A percentile compares a stretch with the other conserved stretches of the same genome.
These are phyloP conservation scores for Oryza longistaminata DNA, from an alignment of 176 grass and related monocot genomes.

Conservation along the genomic window DNA sequence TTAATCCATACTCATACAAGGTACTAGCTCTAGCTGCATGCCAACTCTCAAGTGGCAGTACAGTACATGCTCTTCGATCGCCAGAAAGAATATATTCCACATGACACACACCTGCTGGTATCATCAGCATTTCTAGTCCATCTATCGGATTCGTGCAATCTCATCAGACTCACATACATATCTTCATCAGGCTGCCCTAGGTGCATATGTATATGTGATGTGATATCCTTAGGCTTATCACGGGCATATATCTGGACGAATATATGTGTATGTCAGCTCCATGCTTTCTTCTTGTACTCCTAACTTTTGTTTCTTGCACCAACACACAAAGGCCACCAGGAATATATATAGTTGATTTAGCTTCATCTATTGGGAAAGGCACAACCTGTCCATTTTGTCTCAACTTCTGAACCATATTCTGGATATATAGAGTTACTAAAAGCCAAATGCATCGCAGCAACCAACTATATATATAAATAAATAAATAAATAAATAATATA, in stretches of 20 bases:
- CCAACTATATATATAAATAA: background rate
- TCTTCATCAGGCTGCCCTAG: no score
- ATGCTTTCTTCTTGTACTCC: background rate
- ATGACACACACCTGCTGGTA: background rate
- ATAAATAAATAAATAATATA: background rate
- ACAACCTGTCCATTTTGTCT: background rate
- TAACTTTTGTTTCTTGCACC: background rate
- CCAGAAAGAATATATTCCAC: slow-evolving; percentile 12
- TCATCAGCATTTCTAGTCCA: background rate
- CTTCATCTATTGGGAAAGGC: background rate
- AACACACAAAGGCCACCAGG: background rate
- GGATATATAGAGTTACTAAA: background rate
- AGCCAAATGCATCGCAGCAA: background rate
- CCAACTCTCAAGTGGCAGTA: slow-evolving; percentile 4
- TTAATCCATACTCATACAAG: background rate
- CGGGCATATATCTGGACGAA: slow-evolving; percentile 16
- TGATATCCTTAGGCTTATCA: slow-evolving; percentile 9
- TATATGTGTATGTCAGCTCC: background rate
- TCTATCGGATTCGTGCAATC: no score
- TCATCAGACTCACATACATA: background rate
- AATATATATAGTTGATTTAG: background rate
- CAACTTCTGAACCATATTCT: background rate
- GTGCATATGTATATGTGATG: background rate
- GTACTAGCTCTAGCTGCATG: background rate
- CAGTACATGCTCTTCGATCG: slow-evolving; percentile 10